Evolutionary conservation across 148 eudicot genomes (phyloP).

Genomic region (Amaranthus cruentus): DNA sequence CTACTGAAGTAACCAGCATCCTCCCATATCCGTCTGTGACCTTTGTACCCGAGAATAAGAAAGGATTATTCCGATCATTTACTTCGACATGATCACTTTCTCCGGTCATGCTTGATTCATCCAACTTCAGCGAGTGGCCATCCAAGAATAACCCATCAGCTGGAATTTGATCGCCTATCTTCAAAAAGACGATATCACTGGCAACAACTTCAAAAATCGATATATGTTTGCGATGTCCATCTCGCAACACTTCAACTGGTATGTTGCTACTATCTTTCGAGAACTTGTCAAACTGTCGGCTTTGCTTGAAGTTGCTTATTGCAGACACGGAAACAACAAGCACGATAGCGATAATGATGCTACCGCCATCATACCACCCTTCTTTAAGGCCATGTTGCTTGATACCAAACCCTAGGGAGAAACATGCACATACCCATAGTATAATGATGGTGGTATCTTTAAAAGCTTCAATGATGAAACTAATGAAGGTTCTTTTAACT

Average conservation of each 20-base stretch:
- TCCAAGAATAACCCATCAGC: constrained; percentile 35
- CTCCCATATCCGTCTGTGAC: constrained; percentile 21
- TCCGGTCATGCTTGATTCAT: constrained; percentile 48
- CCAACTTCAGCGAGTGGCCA: constrained; percentile 36
- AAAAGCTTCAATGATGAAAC: constrained; percentile 16
- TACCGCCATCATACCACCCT: constrained; percentile 58
- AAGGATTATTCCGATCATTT: constrained; percentile 13
- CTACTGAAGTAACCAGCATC: constrained; percentile 27
- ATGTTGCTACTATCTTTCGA: constrained; percentile 28
- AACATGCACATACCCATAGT: constrained; percentile 17
- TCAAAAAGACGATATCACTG: constrained; percentile 33
- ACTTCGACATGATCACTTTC: constrained; percentile 30
- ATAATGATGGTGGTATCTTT: constrained; percentile 21
- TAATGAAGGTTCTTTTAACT: constrained; percentile 10
- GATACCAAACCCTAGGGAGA: constrained; percentile 20
- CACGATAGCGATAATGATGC: constrained; percentile 45
- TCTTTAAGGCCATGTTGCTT: constrained; percentile 33
- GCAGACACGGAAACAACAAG: constrained; percentile 38
- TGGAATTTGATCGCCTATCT: constrained; percentile 44
- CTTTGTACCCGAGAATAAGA: constrained; percentile 28
- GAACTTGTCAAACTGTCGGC: constrained; percentile 25
- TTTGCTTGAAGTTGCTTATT: constrained; percentile 34
- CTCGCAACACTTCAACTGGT: constrained; percentile 29
- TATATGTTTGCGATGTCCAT: constrained; percentile 11
- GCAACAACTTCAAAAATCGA: constrained; percentile 40